Conservation (phyloP, 306 rosid species). For the Prunus mume region DNA sequence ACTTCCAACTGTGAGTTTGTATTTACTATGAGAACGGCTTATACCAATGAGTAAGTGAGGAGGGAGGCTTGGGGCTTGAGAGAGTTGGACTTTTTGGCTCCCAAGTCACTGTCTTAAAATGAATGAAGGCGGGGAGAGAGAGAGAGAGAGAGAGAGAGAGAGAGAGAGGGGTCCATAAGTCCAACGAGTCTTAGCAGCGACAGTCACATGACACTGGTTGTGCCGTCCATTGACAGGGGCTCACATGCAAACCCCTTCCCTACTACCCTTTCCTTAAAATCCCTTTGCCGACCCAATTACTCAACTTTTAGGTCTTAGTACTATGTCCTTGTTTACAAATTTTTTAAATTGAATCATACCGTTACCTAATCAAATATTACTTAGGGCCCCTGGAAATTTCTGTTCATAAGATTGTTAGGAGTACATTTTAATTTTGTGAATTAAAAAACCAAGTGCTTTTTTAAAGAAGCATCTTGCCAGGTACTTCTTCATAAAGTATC, state of each 20-base stretch:
- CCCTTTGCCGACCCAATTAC: not conserved
- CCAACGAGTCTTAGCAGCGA: not conserved
- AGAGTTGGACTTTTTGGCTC: constrained; percentile 5
- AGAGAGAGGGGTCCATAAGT: not conserved
- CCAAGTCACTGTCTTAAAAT: constrained; percentile 6
- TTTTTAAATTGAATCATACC: too few species aligned
- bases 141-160: not conserved
- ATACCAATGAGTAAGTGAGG: not conserved
- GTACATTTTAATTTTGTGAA: too few species aligned
- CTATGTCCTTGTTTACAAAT: too few species aligned
- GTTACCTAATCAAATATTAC: too few species aligned
- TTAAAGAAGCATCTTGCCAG: too few species aligned
- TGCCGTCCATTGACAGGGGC: not conserved
- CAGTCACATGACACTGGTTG: constrained; percentile 21
- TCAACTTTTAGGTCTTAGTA: not conserved
- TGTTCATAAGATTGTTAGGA: too few species aligned
- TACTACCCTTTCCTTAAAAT: not conserved
- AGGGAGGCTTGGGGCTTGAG: not conserved
- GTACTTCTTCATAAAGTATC: too few species aligned
- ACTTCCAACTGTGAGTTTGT: not conserved
- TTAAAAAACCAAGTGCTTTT: too few species aligned
- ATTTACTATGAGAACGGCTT: too few species aligned
- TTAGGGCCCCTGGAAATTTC: too few species aligned
- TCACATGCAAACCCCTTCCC: constrained; percentile 27
- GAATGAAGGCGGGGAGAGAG: not conserved